Conservation (phyloP, 768 basidiomycete species). For the Suillus ampliporus region DNA sequence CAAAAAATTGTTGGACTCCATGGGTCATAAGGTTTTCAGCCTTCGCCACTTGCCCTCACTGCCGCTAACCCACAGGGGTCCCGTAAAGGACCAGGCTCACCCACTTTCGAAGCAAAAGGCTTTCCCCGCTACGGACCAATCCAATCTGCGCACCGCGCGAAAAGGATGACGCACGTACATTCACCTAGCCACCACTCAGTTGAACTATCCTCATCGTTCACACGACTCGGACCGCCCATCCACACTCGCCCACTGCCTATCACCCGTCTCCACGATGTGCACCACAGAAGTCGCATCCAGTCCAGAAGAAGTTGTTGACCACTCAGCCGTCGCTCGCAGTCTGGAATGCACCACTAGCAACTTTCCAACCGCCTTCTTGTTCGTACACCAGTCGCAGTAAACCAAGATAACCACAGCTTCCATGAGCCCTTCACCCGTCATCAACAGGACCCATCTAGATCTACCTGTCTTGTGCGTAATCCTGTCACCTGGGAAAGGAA, state of each 20-base stretch:
- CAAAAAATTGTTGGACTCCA: conserved; percentile 36
- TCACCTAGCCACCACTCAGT: conserved; percentile 45
- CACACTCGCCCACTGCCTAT: conserved; percentile 23
- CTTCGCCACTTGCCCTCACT: conserved; percentile 32
- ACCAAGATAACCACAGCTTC: conserved; percentile 21
- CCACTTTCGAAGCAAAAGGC: conserved; percentile 48
- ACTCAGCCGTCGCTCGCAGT: conserved; percentile 37
- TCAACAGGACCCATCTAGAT: conserved; percentile 11
- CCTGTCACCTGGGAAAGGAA: conserved; percentile 12
- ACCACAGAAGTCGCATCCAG: conserved; percentile 6
- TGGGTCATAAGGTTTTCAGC: conserved; percentile 36
- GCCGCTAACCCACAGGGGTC: conserved; percentile 26
- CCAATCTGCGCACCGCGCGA: conserved; percentile 28
- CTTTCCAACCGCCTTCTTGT: conserved; percentile 37
- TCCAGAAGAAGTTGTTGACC: conserved; percentile 7
- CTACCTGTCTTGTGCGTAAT: conserved; percentile 30
- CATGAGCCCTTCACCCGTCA: conserved; percentile 19
- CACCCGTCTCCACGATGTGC: conserved; percentile 21
- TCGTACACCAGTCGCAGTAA: conserved; percentile 36
- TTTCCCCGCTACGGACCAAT: conserved; percentile 46
- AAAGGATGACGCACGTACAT: conserved; percentile 35
- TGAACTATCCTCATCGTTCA: conserved; percentile 34
- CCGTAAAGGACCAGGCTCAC: conserved; percentile 21
- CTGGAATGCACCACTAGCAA: conserved; percentile 24
- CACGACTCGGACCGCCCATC: conserved; percentile 39